Evolutionary conservation across 1,139 yeast genomes (phyloP), one percentile per base, ranked within the genome.

Genomic region (Pichia sp.): DNA sequence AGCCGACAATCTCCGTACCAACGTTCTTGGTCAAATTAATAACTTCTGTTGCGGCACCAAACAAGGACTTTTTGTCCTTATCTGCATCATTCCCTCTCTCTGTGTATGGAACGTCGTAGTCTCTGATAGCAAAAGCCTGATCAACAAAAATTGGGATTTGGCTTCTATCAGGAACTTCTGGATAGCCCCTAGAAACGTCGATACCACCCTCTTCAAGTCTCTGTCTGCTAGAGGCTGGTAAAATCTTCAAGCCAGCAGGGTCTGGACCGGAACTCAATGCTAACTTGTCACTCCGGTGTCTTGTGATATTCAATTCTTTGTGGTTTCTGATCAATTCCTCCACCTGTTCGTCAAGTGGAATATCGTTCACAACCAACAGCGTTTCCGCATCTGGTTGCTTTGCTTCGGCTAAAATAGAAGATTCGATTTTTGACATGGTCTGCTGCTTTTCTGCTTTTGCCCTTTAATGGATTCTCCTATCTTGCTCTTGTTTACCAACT

Each of bases 1-100:
- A 66, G 1, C 83, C 84, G 51, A 77, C 76, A 61, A 81, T 72
- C 63, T 80, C 83, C n/a, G 82, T 79, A 56, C 85, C 84, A 57
- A 78, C 68, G 57, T 76, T 74, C 56, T 74, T 76, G 48, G 82
- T 77, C 59, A 78, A 69, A 56, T 79, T 59, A 42, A 61, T 72
- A 15, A 79, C 79, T 61, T 77, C 77, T 54, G 67, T 71, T 15
- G 81, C 82, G 51, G 81, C 82, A 19, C 76, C 73, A 51, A 79
- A 72, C 50, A 79, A 65, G 1, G 80, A 78, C 64, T 75, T 78
- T 71, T 79, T 79, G 57, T 77, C 81, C 5, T 79, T 79, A 59
- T 79, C 82, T 32, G 82, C 82, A 59, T 72, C 71, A 54, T 68
- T 69, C 45, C 79, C 83, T 58, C 82, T 67, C 57, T 78, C 82